Base-by-base conservation (phyloP, 1,139 yeast species). In the Saccharomyces hybrid region DNA sequence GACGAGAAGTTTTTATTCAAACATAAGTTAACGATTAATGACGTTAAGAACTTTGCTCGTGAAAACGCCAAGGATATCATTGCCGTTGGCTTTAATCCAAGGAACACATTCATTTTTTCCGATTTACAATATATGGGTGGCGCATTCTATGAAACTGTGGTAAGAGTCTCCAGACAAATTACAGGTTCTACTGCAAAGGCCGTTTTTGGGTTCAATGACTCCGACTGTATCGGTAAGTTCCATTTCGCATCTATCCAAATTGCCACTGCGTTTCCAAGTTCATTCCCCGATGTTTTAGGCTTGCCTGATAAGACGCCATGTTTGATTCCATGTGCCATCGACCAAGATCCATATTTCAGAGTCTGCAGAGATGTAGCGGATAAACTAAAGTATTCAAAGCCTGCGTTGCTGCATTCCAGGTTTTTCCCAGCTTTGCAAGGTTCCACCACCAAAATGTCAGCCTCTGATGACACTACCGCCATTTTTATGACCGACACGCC, bases 371-470 rank as follows among this genome's bases (percentile, higher is more conserved):
- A 95, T 70, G 99, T 95, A 60, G 97, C 99, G 27, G 90, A 85
- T 68, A 93, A 91, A 72, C 80, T 95, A 68, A 88, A 86, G 73
- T 95, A 80, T 70, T 77, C 91, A 61, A 95, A 95, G 74, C 99
- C 98, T 23, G 83, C 97, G 4, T 80, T 93, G 71, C 79, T 95
- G 62, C 98, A 93, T 72, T 86, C 99, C 56, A 87, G 88, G 73
- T 95, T 95, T 73, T 93, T 95, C 86, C 99, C 99, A 47, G 98
- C 99, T 51, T 79, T 95, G 65, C 98, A 93, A 77, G 99, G 99
- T 51, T 86, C 98, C 3, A 81, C 90, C 27, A 88, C 98, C 50
- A 95, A 95, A 75, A 95, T 95, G 99, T 86, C 96, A 57, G 98
- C 99, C 6, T 86, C 96, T 26, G 91, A 88, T 70, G 86, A 88